Percentiles rank a stretch among this genome's conserved stretches.
Evolutionary conservation across 768 basidiomycete species (phyloP).

Genomic region (Rhodotorula paludigena): DNA sequence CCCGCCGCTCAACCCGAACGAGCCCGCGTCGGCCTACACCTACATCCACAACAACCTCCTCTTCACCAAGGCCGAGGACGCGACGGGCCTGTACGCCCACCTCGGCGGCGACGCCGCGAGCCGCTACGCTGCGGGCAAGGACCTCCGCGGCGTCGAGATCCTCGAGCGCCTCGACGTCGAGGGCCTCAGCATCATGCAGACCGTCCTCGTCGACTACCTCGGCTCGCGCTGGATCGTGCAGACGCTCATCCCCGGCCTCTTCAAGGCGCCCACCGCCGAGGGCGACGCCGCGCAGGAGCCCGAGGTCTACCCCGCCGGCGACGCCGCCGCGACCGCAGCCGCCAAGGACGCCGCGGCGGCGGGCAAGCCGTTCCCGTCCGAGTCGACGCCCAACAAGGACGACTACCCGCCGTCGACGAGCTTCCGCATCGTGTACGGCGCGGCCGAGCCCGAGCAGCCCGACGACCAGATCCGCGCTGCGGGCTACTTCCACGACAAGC

Average conservation of each 20-base stretch:
- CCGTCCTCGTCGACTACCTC: constrained; percentile 51
- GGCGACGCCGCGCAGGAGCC: constrained; percentile 35
- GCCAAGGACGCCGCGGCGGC: constrained; percentile 25
- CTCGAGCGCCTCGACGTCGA: constrained; percentile 51
- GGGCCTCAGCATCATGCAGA: constrained; percentile 44
- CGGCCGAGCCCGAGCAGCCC: constrained; percentile 48
- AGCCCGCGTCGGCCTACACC: constrained; percentile 48
- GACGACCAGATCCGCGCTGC: constrained; percentile 34
- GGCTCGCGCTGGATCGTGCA: constrained; percentile 53
- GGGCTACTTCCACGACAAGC: constrained; percentile 47
- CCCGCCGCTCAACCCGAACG: constrained; percentile 51
- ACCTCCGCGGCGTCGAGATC: constrained; percentile 49
- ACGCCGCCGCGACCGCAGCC: constrained; percentile 28
- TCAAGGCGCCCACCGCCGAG: constrained; percentile 45
- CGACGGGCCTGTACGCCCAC: constrained; percentile 48
- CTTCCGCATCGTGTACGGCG: constrained; percentile 51
- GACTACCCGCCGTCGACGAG: constrained; percentile 44
- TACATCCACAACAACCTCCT: constrained; percentile 51
- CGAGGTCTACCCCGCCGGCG: constrained; percentile 20
- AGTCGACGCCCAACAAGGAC: constrained; percentile 45
- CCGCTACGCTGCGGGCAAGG: constrained; percentile 50
- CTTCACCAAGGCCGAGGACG: constrained; percentile 51
- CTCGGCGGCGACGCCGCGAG: constrained; percentile 51
- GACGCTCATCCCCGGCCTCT: constrained; percentile 51
- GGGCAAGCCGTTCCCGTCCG: constrained; percentile 32